Evolutionary conservation across 73 alveolate genomes (phyloP).

Genomic region (Blepharisma japonicum): DNA sequence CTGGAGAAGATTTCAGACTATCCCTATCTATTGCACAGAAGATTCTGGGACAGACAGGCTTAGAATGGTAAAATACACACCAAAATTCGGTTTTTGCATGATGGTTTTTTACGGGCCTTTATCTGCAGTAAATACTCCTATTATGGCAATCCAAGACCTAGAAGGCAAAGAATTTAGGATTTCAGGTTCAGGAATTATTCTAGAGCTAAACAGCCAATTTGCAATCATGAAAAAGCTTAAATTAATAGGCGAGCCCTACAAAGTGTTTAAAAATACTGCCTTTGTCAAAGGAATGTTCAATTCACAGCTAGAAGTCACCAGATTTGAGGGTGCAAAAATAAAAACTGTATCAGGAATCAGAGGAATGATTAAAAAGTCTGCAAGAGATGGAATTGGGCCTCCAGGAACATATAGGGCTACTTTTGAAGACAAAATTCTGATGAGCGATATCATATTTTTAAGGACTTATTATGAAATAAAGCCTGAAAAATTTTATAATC

Average conservation of each 20-base stretch:
- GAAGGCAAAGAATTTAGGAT: constrained; percentile 54
- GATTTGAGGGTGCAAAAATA: constrained; percentile 96
- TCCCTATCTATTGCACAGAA: constrained; percentile 87
- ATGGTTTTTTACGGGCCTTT: constrained; percentile 94
- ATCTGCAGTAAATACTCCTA: constrained; percentile 74
- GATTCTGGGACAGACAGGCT: constrained; percentile 76
- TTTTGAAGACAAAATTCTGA: constrained; percentile 96
- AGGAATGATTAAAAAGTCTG: constrained; percentile 97
- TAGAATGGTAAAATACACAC: constrained; percentile 97
- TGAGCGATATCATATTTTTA: constrained; percentile 97
- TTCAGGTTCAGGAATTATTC: constrained; percentile 59
- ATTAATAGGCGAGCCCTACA: constrained; percentile 96
- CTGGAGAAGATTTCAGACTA: constrained; percentile 98
- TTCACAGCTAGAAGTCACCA: constrained; percentile 81
- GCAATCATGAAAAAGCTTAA: constrained; percentile 95
- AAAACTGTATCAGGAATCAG: constrained; percentile 99
- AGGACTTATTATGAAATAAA: constrained; percentile 94
- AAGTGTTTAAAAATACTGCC: constrained; percentile 98
- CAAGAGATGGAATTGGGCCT: constrained; percentile 79
- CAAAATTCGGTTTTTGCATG: constrained; percentile 95
- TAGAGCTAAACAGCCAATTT: constrained; percentile 92
- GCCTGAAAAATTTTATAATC: constrained; percentile 90
- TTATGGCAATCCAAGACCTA: constrained; percentile 69
- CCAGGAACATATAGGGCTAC: constrained; percentile 98
- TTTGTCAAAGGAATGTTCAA: constrained; percentile 98